A percentile compares a stretch with the other conserved stretches of the same genome.
These are phyloP conservation scores for Aureobasidium sp. DNA, from an alignment of 2,329 filamentous ascomycete genomes.

Conservation along the genomic window DNA sequence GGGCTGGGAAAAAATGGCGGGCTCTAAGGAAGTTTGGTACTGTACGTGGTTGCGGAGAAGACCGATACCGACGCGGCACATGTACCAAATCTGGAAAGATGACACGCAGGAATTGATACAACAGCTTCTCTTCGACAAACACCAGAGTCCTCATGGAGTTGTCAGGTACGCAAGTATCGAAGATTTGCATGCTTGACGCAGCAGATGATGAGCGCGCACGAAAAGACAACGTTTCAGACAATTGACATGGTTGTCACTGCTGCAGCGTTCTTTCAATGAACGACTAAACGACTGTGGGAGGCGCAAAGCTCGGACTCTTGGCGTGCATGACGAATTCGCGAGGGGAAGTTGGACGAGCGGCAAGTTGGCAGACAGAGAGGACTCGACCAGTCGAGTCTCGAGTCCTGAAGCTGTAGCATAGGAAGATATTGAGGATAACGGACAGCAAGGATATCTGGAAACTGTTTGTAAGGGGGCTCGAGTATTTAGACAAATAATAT, in stretches of 20 bases:
- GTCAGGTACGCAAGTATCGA: not conserved
- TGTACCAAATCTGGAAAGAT: not conserved
- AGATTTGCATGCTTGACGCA: not conserved
- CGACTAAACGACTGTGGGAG: constrained; percentile 1
- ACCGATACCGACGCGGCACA: constrained; percentile 1
- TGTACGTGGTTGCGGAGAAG: constrained; percentile 3
- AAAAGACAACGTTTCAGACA: not conserved
- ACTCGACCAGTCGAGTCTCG: not conserved
- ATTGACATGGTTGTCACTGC: not conserved
- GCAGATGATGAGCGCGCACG: not conserved
- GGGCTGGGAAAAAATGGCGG: constrained; percentile 1
- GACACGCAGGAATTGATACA: not conserved
- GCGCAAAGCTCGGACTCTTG: constrained; percentile 4
- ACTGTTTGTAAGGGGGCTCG: not conserved
- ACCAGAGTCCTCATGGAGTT: not conserved
- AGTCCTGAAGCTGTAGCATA: not conserved
- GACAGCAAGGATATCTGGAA: not conserved
- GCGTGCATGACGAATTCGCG: constrained; percentile 12
- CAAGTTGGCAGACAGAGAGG: not conserved
- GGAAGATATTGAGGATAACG: not conserved
- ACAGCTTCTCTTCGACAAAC: not conserved
- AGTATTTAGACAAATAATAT: not conserved
- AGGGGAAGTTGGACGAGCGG: constrained; percentile 9
- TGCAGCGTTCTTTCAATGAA: constrained; percentile 5
- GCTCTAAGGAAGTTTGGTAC: not conserved